Evolutionary conservation across 371 early-diverging fungal species (phyloP), one percentile per base, ranked within the genome.

Genomic region (Funneliformis caledonium): DNA sequence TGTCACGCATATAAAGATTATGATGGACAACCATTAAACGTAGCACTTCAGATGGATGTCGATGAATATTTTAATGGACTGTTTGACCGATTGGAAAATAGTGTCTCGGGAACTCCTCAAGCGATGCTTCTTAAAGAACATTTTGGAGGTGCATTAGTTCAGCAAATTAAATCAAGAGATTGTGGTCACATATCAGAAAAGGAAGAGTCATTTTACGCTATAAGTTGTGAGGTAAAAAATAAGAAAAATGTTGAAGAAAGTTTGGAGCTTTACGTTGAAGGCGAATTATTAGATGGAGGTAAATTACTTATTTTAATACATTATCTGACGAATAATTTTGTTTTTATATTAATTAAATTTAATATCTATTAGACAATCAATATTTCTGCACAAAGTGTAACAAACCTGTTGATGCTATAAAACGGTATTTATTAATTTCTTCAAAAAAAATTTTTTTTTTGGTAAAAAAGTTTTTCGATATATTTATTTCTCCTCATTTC

Each of bases 21-120:
- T 81, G 90, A 89, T 59, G 90, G 90, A 1, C 82, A 88, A 52
- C 83, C 85, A 11, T 83, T 88, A 83, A 89, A 89, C 70, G 86
- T 86, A 1, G 85, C 85, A 6, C 82, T 88, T 52, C 89, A 89
- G 64, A 90, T 89, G 90, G 89, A 89, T 60, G 89, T 90, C 83
- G 78, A 90, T 87, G 90, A 90, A 89, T 69, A 90, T 59, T 89
- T 89, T 83, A 90, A 83, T 80, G 83, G 87, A 59, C 83, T 90
- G 5, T 88, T 89, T 82, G 90, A 90, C 65, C 84, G 89, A 3
- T 79, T 89, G 42, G 89, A 89, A 81, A 85, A 76, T 64, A 83
- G 85, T 61, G 82, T 89, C 33, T 85, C 86, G 61, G 83, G 83
- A 31, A 87, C 87, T 2, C 85, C 86, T 1, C 86, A 89, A 52